Conservation (phyloP, 2,329 filamentous ascomycete species). For the Hortaea sp. region DNA sequence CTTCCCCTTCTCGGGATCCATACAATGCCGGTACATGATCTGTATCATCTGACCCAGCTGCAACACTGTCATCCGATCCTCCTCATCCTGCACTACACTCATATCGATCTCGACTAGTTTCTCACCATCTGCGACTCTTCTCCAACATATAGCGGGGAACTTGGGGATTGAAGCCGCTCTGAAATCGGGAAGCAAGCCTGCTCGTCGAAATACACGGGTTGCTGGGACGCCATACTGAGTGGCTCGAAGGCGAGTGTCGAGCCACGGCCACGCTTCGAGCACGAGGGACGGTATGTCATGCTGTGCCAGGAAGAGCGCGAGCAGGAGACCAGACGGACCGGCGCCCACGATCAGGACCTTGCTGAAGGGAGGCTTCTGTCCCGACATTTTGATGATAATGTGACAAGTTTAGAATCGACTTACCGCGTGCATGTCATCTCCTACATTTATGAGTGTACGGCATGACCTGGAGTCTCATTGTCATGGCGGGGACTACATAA, state of each 20-base stretch:
- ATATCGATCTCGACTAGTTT: conserved; percentile 18
- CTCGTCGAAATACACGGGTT: conserved; percentile 29
- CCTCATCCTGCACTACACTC: conserved; percentile 15
- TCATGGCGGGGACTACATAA: neutral
- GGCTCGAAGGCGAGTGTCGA: conserved; percentile 29
- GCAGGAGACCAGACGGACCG: conserved; percentile 18
- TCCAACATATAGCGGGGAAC: conserved; percentile 19
- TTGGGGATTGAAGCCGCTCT: conserved; percentile 15
- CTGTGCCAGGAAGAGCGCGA: conserved; percentile 17
- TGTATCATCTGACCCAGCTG: conserved; percentile 18
- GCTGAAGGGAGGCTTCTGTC: neutral
- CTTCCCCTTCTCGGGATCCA: conserved; percentile 10
- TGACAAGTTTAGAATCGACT: neutral
- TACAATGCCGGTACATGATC: conserved; percentile 15
- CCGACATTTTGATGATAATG: neutral
- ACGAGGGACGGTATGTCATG: conserved; percentile 13
- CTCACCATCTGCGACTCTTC: conserved; percentile 15
- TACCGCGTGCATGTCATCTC: neutral
- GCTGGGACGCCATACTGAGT: conserved; percentile 34
- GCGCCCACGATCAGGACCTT: conserved; percentile 24
- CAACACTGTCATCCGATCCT: conserved; percentile 19
- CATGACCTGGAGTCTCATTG: neutral
- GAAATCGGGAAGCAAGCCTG: conserved; percentile 28
- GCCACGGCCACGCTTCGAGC: conserved; percentile 15
- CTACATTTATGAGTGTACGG: neutral